Evolutionary conservation across 257 asterid genomes (phyloP).

Genomic region (Linaria vulgaris): DNA sequence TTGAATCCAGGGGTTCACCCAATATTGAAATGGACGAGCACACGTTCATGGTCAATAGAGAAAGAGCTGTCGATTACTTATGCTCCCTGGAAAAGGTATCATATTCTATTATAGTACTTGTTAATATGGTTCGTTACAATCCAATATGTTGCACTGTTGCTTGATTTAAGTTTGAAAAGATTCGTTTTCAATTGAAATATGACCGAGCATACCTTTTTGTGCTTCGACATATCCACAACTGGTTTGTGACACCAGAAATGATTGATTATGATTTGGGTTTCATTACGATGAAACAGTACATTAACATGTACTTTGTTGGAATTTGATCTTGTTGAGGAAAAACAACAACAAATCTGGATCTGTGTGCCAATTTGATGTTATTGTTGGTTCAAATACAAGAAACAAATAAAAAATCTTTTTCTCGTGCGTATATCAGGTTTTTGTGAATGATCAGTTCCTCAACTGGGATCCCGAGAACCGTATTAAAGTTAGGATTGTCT

Average conservation of each 20-base stretch:
- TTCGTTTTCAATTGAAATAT: too few relatives aligned
- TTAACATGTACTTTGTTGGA: too few relatives aligned
- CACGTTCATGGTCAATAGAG: slow-evolving; percentile 86
- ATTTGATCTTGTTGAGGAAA: too few relatives aligned
- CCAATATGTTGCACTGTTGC: background rate
- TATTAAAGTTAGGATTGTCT: slow-evolving; percentile 88
- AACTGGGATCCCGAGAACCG: slow-evolving; percentile 92
- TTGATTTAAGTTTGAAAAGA: background rate
- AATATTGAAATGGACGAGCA: slow-evolving; percentile 97
- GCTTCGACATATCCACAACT: too few relatives aligned
- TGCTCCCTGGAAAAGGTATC: slow-evolving; percentile 88
- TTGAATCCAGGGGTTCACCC: slow-evolving; percentile 71
- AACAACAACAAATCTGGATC: too few relatives aligned
- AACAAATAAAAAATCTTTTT: background rate
- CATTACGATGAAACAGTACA: too few relatives aligned
- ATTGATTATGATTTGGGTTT: too few relatives aligned
- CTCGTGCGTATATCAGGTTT: slow-evolving; percentile 45
- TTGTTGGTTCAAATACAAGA: background rate
- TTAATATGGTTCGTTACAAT: slow-evolving; percentile 1
- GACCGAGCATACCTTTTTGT: too few relatives aligned
- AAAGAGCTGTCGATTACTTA: slow-evolving; percentile 91
- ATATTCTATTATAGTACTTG: background rate
- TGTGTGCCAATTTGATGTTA: too few relatives aligned
- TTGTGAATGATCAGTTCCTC: slow-evolving; percentile 85
- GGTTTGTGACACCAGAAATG: too few relatives aligned